Evolutionary conservation across 805 yeast species (phyloP), one percentile per base, ranked within the genome.

Genomic region (Candida quercuum): DNA sequence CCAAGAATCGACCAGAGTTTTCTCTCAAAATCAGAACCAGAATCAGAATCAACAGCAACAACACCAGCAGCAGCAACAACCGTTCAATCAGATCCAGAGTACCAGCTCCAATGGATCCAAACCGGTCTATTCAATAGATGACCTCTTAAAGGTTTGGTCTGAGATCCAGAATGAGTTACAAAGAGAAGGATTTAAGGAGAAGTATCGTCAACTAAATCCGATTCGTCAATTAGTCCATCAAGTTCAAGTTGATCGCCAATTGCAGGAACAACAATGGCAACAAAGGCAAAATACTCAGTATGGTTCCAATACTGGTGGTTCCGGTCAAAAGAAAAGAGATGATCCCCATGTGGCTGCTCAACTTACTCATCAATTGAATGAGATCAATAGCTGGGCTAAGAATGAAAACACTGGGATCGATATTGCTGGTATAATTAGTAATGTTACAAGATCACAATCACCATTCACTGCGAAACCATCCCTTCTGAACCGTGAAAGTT

Each of bases 91-190:
- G 12, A 28, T 22, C 15, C 15, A 16, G 5, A n/a, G n/a, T n/a
- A n/a, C n/a, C n/a, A n/a, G n/a, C n/a, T 51, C 60, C 12, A 72
- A 69, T 45, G 57, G 57, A 19, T 65, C 60, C 13, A 66, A 77
- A 24, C 59, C 60, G 40, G 58, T 59, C 20, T 77, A 78, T 48
- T 49, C 74, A 6, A 60, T 76, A 56, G 66, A 69, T 21, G 77
- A 78, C 46, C 67, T 79, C 45, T 66, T 78, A 41, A 60, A 67
- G 17, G 69, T 77, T 11, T 78, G 80, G 72, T 55, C 64, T 16
- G 59, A 66, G 57, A 52, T 62, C 24, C 49, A 52, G 7, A 47
- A 54, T 23, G 55, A 61, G 30, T 52, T 56, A 24, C 54, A 62
- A 27, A 41, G 42, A 20, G 48, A 45, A 10, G 54, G 56, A 5